Evolutionary conservation across 2,329 filamentous ascomycete genomes (phyloP).

Genomic region (Botrytis tulipae): DNA sequence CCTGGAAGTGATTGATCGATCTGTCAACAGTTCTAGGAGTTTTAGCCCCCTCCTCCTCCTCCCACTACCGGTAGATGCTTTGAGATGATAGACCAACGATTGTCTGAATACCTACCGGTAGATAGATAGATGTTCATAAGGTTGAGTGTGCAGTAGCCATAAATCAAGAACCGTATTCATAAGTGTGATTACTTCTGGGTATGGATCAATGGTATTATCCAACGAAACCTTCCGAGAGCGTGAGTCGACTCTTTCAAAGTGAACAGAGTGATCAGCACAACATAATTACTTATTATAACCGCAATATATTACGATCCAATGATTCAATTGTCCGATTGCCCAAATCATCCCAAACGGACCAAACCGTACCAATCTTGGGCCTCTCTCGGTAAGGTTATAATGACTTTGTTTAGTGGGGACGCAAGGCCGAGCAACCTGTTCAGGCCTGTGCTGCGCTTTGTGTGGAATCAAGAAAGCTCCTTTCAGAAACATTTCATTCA

Average conservation of each 20-base stretch:
- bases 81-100: background rate
- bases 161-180: background rate
- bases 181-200: background rate
- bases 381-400: background rate
- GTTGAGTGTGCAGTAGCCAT: background rate
- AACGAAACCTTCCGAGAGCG: background rate
- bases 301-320: background rate
- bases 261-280: background rate
- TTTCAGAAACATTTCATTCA: constrained; percentile 6
- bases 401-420: constrained; percentile 8
- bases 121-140: background rate
- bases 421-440: constrained; percentile 6
- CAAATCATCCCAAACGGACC: background rate
- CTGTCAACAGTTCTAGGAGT: too few relatives aligned
- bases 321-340: background rate
- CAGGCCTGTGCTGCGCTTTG: constrained; percentile 16
- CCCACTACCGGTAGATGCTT: background rate
- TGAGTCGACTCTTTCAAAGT: background rate
- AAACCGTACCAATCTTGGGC: background rate
- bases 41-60: background rate
- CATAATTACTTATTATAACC: background rate
- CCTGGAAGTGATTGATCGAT: background rate
- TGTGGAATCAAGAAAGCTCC: constrained; percentile 4
- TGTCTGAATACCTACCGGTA: background rate
- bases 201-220: background rate